Percentiles rank a stretch among this genome's conserved stretches.
Conservation (phyloP, 164 flowering plant species). For the Hamamelis virginiana region DNA sequence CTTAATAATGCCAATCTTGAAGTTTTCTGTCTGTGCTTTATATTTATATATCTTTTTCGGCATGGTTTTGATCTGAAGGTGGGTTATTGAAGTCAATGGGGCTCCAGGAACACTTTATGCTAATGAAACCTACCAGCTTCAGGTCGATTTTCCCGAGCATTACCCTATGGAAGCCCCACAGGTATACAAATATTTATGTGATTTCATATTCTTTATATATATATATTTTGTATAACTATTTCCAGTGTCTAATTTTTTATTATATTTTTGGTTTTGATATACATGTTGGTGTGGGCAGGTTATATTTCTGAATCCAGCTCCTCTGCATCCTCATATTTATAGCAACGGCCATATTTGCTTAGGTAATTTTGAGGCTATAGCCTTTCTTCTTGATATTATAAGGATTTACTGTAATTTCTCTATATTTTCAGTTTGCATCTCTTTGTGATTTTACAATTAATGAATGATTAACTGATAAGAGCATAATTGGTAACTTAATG, state of each 20-base stretch:
- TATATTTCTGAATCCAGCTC: slow-evolving; percentile 84
- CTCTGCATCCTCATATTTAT: slow-evolving; percentile 90
- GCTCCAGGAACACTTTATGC: slow-evolving; percentile 80
- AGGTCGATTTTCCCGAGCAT: slow-evolving; percentile 89
- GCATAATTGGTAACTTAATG: not conserved
- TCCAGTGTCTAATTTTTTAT: not conserved
- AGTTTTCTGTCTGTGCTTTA: not conserved
- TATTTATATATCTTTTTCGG: not conserved
- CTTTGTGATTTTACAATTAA: not conserved
- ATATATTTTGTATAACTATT: not conserved
- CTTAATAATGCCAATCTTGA: not conserved
- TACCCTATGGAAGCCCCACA: slow-evolving; percentile 98
- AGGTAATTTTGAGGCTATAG: slow-evolving; percentile 44
- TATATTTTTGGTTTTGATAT: not conserved
- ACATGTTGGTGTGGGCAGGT: slow-evolving; percentile 40
- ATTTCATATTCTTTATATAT: not conserved
- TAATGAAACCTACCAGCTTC: slow-evolving; percentile 73
- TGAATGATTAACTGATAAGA: not conserved
- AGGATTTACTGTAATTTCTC: not conserved
- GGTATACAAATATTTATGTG: slow-evolving; percentile 29
- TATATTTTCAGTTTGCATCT: not conserved
- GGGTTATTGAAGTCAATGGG: slow-evolving; percentile 82
- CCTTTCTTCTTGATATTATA: not conserved
- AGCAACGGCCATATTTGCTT: slow-evolving; percentile 96
- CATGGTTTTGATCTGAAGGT: slow-evolving; percentile 33